phyloP scores from a whole-genome alignment of 108 stramenopile genomes.

The Cyclostephanos invisitatus region DNA sequence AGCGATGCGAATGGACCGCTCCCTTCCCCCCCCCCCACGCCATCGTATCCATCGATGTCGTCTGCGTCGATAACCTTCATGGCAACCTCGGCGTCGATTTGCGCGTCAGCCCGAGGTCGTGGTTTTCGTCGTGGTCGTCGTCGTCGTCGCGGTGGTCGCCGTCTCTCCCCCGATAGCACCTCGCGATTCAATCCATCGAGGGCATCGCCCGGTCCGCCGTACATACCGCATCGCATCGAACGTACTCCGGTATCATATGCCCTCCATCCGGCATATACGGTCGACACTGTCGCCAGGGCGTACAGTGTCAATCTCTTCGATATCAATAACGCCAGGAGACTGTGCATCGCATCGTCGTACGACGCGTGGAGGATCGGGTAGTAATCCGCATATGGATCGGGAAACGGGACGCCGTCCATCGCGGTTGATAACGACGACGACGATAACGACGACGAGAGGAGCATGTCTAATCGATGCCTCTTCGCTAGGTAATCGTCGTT shows the following conservation, averaged over 20 bases:
- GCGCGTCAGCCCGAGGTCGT: neutral
- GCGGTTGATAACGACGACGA: too few species aligned
- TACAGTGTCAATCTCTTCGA: constrained; percentile 36
- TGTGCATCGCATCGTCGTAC: constrained; percentile 25
- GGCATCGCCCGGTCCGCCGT: constrained; percentile 29
- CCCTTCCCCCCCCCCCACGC: neutral
- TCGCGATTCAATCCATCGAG: constrained; percentile 39
- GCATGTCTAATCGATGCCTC: neutral
- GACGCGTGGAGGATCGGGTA: constrained; percentile 1
- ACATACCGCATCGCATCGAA: neutral
- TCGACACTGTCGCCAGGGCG: constrained; percentile 26
- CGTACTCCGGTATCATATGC: constrained; percentile 5
- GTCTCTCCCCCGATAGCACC: constrained; percentile 21
- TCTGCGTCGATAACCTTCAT: neutral
- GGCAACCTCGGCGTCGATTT: neutral
- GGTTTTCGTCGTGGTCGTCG: too few species aligned
- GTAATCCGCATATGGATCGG: neutral
- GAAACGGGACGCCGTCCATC: neutral
- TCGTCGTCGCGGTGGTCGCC: neutral
- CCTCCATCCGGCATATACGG: constrained; percentile 29
- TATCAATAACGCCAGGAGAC: constrained; percentile 16
- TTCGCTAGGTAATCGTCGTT: constrained; percentile 10
- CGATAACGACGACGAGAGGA: neutral
- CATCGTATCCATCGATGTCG: neutral
- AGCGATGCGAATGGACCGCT: constrained; percentile 11